phyloP scores from a whole-genome alignment of 2,329 filamentous ascomycete species.

The Paecilomyces dactylethromorphus region DNA sequence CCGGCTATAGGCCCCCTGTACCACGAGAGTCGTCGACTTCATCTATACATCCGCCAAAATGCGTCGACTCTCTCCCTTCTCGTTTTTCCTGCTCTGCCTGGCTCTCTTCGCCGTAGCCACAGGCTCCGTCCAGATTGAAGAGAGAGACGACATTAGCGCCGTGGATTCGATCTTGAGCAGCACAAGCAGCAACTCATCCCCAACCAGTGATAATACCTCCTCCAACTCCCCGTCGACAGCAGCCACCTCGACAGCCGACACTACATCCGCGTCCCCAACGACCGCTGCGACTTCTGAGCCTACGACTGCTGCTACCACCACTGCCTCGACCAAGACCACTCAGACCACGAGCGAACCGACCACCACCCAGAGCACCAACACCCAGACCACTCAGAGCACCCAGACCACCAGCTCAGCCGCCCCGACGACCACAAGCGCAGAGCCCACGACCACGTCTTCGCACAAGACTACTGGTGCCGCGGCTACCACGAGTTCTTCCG shows the following conservation, averaged over 20 bases:
- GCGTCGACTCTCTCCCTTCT: conserved; percentile 8
- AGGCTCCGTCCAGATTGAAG: conserved; percentile 15
- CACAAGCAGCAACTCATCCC: conserved; percentile 12
- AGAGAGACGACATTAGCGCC: conserved; percentile 14
- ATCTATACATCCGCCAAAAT: neutral
- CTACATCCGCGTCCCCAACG: conserved; percentile 6
- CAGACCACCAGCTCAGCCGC: neutral
- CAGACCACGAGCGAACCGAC: neutral
- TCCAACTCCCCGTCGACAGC: conserved; percentile 9
- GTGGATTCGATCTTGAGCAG: conserved; percentile 9
- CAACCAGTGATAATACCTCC: conserved; percentile 10
- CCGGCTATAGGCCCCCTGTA: neutral
- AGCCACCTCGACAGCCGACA: conserved; percentile 1
- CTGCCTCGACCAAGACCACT: conserved; percentile 5
- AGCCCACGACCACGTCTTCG: conserved; percentile 8
- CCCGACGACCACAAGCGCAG: neutral
- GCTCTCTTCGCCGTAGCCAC: conserved; percentile 21
- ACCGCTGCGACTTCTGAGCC: conserved; percentile 7
- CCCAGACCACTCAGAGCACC: neutral
- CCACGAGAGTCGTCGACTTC: neutral
- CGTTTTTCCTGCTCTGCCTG: conserved; percentile 25
- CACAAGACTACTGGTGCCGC: conserved; percentile 5
- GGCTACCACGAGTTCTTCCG: conserved; percentile 2
- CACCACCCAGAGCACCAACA: neutral
- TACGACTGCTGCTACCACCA: conserved; percentile 11